These are phyloP conservation scores for Acacia melanoxylon DNA, from an alignment of 306 rosid species.

Conservation along the genomic window DNA sequence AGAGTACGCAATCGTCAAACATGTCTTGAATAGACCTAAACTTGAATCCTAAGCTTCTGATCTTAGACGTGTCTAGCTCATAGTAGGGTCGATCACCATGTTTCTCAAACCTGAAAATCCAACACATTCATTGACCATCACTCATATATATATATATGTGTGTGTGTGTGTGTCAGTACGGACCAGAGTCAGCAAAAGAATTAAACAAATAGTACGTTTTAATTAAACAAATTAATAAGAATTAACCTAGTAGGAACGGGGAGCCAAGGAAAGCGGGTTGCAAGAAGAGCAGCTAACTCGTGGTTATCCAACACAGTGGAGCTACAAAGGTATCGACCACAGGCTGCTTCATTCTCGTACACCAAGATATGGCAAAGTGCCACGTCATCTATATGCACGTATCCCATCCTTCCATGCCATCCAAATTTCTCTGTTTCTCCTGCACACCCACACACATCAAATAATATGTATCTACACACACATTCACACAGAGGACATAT, in stretches of 20 bases:
- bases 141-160: too few species aligned
- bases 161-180: too few species aligned
- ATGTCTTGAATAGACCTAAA: neutral
- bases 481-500: too few species aligned
- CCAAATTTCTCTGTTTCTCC: neutral
- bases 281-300: constrained; percentile 52
- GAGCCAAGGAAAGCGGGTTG: constrained; percentile 57
- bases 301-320: constrained; percentile 28
- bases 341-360: constrained; percentile 51
- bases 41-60: neutral
- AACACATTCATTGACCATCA: neutral
- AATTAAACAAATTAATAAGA: too few species aligned
- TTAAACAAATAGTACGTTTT: neutral
- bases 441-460: neutral
- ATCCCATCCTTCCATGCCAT: constrained; percentile 3
- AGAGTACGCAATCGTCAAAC: constrained; percentile 82
- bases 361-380: constrained; percentile 67
- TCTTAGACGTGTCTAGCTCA: neutral
- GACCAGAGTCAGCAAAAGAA: neutral
- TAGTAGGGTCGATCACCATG: constrained; percentile 25
- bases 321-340: constrained; percentile 75
- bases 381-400: constrained; percentile 56
- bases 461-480: neutral
- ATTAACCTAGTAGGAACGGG: constrained; percentile 68
- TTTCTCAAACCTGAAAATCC: constrained; percentile 57